These are phyloP conservation scores for Hymenoscyphus infarciens DNA, from an alignment of 2,329 filamentous ascomycete genomes.

Conservation along the genomic window DNA sequence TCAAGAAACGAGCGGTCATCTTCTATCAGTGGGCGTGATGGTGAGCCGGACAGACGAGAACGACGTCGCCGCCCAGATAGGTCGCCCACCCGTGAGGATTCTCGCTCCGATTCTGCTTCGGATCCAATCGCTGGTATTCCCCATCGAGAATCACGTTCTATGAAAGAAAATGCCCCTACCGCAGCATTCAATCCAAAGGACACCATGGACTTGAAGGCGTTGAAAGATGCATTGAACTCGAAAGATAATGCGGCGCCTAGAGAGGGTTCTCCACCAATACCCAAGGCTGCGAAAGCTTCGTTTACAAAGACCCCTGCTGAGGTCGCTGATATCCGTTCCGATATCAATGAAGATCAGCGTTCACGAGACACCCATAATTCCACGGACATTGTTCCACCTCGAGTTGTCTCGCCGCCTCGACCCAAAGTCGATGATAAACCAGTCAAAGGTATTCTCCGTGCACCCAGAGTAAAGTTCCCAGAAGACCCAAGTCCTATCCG, in stretches of 20 bases:
- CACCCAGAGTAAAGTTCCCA: constrained; percentile 77
- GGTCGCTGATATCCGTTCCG: constrained; percentile 26
- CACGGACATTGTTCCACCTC: constrained; percentile 34
- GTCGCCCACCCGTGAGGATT: constrained; percentile 10
- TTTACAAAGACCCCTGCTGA: constrained; percentile 26
- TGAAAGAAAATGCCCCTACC: constrained; percentile 22
- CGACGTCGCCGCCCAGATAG: constrained; percentile 19
- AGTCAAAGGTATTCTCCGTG: constrained; percentile 81
- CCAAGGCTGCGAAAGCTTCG: constrained; percentile 23
- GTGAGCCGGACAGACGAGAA: constrained; percentile 18
- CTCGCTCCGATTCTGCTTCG: constrained; percentile 24
- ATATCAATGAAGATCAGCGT: constrained; percentile 26
- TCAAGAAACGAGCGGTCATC: constrained; percentile 31
- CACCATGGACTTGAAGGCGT: constrained; percentile 33
- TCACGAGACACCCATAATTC: constrained; percentile 24
- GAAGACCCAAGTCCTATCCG: constrained; percentile 79
- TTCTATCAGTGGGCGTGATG: constrained; percentile 17
- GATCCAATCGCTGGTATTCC: constrained; percentile 24
- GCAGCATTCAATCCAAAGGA: constrained; percentile 35
- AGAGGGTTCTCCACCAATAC: constrained; percentile 20
- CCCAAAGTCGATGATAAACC: constrained; percentile 62
- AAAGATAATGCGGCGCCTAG: constrained; percentile 24
- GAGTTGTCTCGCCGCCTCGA: constrained; percentile 69
- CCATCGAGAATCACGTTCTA: constrained; percentile 17
- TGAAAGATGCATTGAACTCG: constrained; percentile 32